A percentile compares a stretch with the other conserved stretches of the same genome.
phyloP scores from a whole-genome alignment of 371 early-diverging fungal genomes.

The Batkoa obscura region DNA sequence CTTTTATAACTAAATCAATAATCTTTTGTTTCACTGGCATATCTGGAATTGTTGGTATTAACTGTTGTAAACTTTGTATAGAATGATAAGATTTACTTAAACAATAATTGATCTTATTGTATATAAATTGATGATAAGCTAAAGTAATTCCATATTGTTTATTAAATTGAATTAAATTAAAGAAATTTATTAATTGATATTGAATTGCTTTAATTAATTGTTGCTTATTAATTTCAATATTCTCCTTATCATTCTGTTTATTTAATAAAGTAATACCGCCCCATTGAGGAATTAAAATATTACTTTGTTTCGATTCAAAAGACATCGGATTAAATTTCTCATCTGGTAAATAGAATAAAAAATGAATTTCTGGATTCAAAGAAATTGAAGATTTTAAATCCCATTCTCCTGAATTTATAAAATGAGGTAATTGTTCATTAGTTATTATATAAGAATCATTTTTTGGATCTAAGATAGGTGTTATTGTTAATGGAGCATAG shows the following conservation, averaged over 20 bases:
- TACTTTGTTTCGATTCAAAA: background rate
- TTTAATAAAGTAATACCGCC: background rate
- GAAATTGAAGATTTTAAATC: background rate
- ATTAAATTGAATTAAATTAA: background rate
- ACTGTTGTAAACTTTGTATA: background rate
- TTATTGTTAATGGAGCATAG: background rate
- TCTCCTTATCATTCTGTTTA: background rate
- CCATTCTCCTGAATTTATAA: background rate
- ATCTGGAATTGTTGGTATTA: background rate
- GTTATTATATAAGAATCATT: background rate
- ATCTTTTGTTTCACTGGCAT: background rate
- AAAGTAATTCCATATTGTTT: background rate
- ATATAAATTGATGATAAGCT: background rate
- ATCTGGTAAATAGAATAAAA: background rate
- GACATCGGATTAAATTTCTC: background rate
- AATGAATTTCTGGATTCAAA: background rate
- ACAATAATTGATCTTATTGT: background rate
- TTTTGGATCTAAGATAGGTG: background rate
- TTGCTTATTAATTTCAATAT: background rate
- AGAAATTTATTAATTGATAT: too few relatives aligned
- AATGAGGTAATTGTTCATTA: background rate
- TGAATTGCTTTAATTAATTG: background rate
- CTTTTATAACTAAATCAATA: too few relatives aligned
- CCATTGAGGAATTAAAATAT: slow-evolving; percentile 1
- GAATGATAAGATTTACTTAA: background rate